Evolutionary conservation across 2,329 filamentous ascomycete genomes (phyloP), one percentile per base, ranked within the genome.

Genomic region (Byssochlamys sp.): DNA sequence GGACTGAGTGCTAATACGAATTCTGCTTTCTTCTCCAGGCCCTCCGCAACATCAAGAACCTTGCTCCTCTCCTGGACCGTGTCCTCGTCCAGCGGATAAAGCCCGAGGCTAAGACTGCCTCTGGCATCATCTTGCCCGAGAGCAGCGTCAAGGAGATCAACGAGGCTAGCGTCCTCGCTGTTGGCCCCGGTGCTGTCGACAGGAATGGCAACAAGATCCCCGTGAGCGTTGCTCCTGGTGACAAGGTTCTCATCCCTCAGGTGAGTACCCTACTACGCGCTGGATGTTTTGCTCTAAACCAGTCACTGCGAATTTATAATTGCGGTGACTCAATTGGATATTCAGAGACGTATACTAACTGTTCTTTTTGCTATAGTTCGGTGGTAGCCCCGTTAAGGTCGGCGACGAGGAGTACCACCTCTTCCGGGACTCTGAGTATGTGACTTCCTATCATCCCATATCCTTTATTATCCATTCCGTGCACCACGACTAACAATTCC

Each of bases 71-170:
- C 67, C 87, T 99, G 78, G 94, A 99, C 85, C 92, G 94, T 70
- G 91, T 99, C 68, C 88, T 99, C 64, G 90, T 99, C 67, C 94
- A 99, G 86, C 90, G 94, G 78, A 80, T 96, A 80, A 97, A 97
- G 82, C 89, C 92, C 71, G 92, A 97, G 80, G 78, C 91, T 73
- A 96, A 96, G 84, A 99, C 94, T 54, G 91, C 94, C 68, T 87
- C 87, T 71, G 94, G 94, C 71, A 96, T 99, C 83, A 96, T 95
- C 83, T 89, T 99, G 65, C 94, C 94, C 67, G 94, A 99, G 81
- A 91, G 87, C 61, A 89, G 88, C 71, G 90, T 97, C 73, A 96
- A 99, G 84, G 94, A 99, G 78, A 84, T 97, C 74, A 97, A 96
- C 79, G 92, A 97, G 82, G 94, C 90, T 69, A 91, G 90, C 79